Base-by-base conservation (phyloP, 148 eudicot species). In the Rhododendron griersonianum region DNA sequence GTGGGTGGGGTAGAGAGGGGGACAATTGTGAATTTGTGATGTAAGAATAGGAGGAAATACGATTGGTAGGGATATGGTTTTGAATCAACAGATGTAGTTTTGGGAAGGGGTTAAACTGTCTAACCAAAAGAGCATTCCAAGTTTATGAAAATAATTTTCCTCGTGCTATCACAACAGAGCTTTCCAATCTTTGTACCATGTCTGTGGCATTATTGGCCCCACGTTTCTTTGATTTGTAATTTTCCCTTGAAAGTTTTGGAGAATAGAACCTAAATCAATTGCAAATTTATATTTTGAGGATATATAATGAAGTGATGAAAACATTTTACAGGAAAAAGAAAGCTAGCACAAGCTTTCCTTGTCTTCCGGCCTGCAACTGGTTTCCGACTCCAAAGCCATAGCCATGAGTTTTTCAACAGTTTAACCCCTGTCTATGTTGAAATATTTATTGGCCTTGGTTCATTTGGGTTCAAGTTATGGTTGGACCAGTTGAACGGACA, bases 401-500 rank as follows among this genome's bases (percentile, higher is more conserved):
- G 81, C 71, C 51, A 84, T 84, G 86, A 55, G 21, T 55, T 84
- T 1, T 74, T 48, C 59, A 5, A 47, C 37, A 23, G 35, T n/a
- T n/a, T n/a, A n/a, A n/a, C n/a, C n/a, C n/a, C n/a, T n/a, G n/a
- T n/a, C n/a, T n/a, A n/a, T n/a, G n/a, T n/a, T n/a, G n/a, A 95
- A 81, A 93, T 98, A 86, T 85, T 98, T 30, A 14, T 88, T 33
- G 96, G 96, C 35, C 87, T 98, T 76, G 96, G 98, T 83, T 91
- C 96, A 10, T 98, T 98, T 89, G 98, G 91, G 82, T 85, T 95
- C 80, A 91, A 83, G 21, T 87, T 98, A 88, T 93, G 95, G 95
- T 84, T 94, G 73, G 99, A 97, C 86, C 90, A 95, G 82, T 87
- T 87, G 91, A 93, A 93, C 67, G 93, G 93, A 2, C 86, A 89